Evolutionary conservation across 1,139 yeast species (phyloP).

Genomic region (Candida freyschussii): DNA sequence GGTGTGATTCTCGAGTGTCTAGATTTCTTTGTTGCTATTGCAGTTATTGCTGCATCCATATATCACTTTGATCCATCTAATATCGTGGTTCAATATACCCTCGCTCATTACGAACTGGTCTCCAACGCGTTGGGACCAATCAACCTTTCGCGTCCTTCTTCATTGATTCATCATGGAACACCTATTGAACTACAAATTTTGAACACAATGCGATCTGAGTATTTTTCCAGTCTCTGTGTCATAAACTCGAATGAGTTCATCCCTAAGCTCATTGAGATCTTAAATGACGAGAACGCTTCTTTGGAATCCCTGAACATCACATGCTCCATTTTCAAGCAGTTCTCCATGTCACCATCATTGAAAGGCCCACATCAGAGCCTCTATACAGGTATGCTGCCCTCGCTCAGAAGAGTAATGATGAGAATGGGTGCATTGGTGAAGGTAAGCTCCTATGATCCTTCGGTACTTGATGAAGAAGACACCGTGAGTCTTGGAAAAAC

Average conservation of each 20-base stretch:
- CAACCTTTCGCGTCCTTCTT: constrained; percentile 15
- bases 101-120: constrained; percentile 36
- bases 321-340: constrained; percentile 18
- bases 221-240: constrained; percentile 26
- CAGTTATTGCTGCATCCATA: constrained; percentile 39
- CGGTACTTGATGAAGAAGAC: constrained; percentile 20
- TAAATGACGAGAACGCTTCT: constrained; percentile 21
- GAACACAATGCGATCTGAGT: constrained; percentile 22
- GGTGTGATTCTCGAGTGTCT: constrained; percentile 34
- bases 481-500: constrained; percentile 15
- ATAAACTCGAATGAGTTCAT: constrained; percentile 22
- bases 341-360: constrained; percentile 14
- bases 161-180: constrained; percentile 16
- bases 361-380: constrained; percentile 11
- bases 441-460: constrained; percentile 15
- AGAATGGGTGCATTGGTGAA: constrained; percentile 19
- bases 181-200: constrained; percentile 18
- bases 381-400: constrained; percentile 17
- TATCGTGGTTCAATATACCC: constrained; percentile 42
- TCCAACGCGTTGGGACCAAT: constrained; percentile 30
- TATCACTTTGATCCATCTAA: constrained; percentile 42
- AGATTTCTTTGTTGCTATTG: constrained; percentile 32
- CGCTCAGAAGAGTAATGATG: constrained; percentile 20
- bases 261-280: constrained; percentile 22
- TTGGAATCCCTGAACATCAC: constrained; percentile 21